Evolutionary conservation across 2,329 filamentous ascomycete species (phyloP), one percentile per base, ranked within the genome.

Genomic region (Xylaria arbuscula): DNA sequence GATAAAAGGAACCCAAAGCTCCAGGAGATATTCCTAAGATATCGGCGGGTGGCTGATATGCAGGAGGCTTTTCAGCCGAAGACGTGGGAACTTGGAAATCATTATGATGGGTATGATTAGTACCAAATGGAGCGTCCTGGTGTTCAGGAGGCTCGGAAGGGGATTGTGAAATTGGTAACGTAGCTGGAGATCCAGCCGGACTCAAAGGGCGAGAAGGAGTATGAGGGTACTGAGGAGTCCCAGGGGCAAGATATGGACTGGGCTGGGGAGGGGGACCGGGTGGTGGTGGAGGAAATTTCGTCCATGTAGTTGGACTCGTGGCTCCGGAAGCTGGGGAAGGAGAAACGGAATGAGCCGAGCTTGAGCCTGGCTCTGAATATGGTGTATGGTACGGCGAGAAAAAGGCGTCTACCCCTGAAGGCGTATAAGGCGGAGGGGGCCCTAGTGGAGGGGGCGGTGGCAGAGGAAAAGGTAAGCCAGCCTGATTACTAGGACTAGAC

Each of bases 371-470:
- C 40, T 36, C 64, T 48, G 50, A 17, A 36, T 55, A 10, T 24
- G 56, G n/a, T 22, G 55, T 48, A 32, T 68, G 24, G 19, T 24
- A 34, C 10, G 58, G 36, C 6, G 62, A 34, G 11, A 34, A 47
- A 60, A 56, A 58, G 17, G 32, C 1, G 19, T 62, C 40, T 50
- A 24, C 48, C 38, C n/a, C 48, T 13, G 59, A 58, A 38, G 48
- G 36, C 22, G 50, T 53, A 10, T 54, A 65, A 28, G 57, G 63
- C 13, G 67, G 67, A 42, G 69, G 69, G n/a, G 64, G 64, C 13
- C 70, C 69, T 3, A 61, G 28, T 19, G 72, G 66, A 17, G 72
- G 70, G 8, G 72, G 72, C 6, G 72, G 70, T 10, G 71, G 72
- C 15, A 70, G 68, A 36, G 66, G 59, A 48, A 70, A 70, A 45